Evolutionary conservation across 371 early-diverging fungal genomes (phyloP), one percentile per base, ranked within the genome.

Genomic region (Mucor racemosus): DNA sequence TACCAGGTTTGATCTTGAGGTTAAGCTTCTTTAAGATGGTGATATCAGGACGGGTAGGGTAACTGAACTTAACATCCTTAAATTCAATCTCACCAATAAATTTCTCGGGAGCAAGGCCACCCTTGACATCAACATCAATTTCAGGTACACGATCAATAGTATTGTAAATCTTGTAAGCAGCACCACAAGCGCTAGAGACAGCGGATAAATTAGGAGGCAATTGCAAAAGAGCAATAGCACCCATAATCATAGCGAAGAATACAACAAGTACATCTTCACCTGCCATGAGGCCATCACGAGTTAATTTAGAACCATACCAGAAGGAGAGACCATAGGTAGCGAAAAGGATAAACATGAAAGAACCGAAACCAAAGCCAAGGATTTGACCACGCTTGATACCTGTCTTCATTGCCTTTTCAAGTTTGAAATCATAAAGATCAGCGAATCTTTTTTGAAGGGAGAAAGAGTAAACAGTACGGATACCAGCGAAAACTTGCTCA

Each of bases 381-480:
- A 80, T 69, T 26, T 62, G 38, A 42, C 82, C 85, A 56, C 87
- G 86, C 63, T 76, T 84, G 41, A 85, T 68, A 38, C 90, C 92
- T 14, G 82, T 73, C 9, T 72, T 67, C 46, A 76, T 80, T 5
- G 92, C 94, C 38, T 80, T 75, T 17, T 68, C 75, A 4, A 91
- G 73, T 66, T 86, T 75, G 1, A 35, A 54, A 31, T 76, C 74
- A 80, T 94, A 98, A 33, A 87, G 76, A 7, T 71, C 67, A 14
- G 84, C 70, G 65, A 92, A 89, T 19, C 92, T 87, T 21, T 83
- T 73, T 78, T 95, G 92, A 17, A 88, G 88, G 63, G 89, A 89
- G 78, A 96, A 97, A 5, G 96, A 86, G 46, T 86, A 88, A 35
- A 96, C 93, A 11, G 97, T 97, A 56, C 96, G 89, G 58, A 98